Evolutionary conservation across 805 yeast genomes (phyloP), one percentile per base, ranked within the genome.

Genomic region (Komagataella populi): DNA sequence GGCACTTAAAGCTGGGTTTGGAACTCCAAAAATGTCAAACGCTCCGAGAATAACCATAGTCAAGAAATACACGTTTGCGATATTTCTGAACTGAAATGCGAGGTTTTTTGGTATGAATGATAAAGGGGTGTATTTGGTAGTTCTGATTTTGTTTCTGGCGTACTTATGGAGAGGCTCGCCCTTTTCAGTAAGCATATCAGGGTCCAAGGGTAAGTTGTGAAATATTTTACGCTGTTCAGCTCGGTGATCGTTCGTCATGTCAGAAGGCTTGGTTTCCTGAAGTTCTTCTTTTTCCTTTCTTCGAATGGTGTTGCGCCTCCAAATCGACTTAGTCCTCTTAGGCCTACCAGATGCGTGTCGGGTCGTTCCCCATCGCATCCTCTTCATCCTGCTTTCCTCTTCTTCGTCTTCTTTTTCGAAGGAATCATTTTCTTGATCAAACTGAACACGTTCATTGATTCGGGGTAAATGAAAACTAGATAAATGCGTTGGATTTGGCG

Each of bases 51-150:
- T 82, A 60, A 83, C 83, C 68, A 87, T 71, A 43, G 81, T 70
- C 59, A 91, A 70, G 74, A 91, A 91, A 70, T 89, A 91, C 49
- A 87, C 70, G 67, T 91, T 91, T 47, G 99, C 99, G 55, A 90
- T 78, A 64, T 90, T 91, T 57, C 77, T 80, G 66, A 90, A 90
- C 69, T 93, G 98, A 56, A 77, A 74, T 48, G 69, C 65, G 48
- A 91, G 65, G 67, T 91, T 89, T 64, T 89, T 89, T 2, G 98
- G 98, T 30, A 93, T 56, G 61, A 91, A 91, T 6, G 88, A 72
- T 48, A 93, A 63, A 5, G 98, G 96, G 2, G 97, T 91, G 66
- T 91, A 91, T 69, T 88, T 91, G 2, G 99, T 88, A 0, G 98
- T 89, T 70, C 97, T 80, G 58, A 93, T 87, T 65, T 93, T 90